Conservation (phyloP, 129 eudicot species). For the Deinandra increscens region DNA sequence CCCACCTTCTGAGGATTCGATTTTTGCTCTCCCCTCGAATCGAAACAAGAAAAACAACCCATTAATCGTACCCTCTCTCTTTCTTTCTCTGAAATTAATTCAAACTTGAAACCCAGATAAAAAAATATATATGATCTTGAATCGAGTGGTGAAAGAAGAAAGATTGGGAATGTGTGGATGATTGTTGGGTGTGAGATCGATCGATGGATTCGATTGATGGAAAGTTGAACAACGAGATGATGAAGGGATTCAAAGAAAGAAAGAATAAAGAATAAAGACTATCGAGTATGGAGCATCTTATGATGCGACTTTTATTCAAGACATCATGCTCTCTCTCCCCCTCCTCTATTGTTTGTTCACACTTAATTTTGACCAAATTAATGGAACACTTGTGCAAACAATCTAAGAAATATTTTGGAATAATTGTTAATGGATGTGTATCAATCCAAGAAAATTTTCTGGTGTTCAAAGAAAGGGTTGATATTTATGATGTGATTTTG, state of each 20-base stretch:
- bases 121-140: too few species aligned
- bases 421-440: too few species aligned
- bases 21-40: conserved; percentile 69
- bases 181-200: conserved; percentile 14
- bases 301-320: conserved; percentile 31
- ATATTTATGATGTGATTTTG: too few species aligned
- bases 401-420: too few species aligned
- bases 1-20: conserved; percentile 48
- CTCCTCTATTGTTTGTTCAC: too few species aligned
- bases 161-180: conserved; percentile 1
- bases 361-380: conserved; percentile 36
- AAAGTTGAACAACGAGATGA: not conserved
- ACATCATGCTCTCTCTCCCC: not conserved
- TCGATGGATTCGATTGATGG: conserved; percentile 4
- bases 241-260: not conserved
- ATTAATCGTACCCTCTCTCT: conserved; percentile 19
- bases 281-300: conserved; percentile 13
- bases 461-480: too few species aligned
- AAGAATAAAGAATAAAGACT: too few species aligned
- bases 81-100: not conserved
- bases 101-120: too few species aligned
- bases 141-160: not conserved
- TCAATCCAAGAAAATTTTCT: too few species aligned
- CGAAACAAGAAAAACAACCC: conserved; percentile 98
- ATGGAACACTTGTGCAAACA: not conserved